Evolutionary conservation across 1,284 basidiomycete genomes (phyloP).

Genomic region (Pseudozyma tsukubaensis): DNA sequence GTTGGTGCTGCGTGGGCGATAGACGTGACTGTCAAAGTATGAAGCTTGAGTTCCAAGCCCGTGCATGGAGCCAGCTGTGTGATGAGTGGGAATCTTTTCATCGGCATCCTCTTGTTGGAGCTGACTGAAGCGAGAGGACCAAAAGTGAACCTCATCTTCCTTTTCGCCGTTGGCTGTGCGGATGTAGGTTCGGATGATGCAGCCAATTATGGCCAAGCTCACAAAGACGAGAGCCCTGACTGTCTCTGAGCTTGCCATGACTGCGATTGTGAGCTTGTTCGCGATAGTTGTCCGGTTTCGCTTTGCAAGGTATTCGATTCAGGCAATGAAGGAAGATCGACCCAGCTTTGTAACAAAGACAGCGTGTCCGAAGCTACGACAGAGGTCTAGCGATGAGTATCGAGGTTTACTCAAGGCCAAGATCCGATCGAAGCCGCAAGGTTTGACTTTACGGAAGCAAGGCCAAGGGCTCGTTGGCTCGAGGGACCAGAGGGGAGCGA

Average conservation of each 20-base stretch:
- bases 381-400: too few species aligned
- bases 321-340: too few species aligned
- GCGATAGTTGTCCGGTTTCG: too few species aligned
- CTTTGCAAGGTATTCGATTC: too few species aligned
- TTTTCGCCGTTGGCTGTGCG: constrained; percentile 46
- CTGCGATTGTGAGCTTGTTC: constrained; percentile 8
- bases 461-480: too few species aligned
- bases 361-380: too few species aligned
- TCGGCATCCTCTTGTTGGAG: constrained; percentile 3
- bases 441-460: too few species aligned
- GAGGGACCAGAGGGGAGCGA: too few species aligned
- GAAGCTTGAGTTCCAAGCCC: neutral
- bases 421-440: too few species aligned
- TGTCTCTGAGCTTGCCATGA: constrained; percentile 41
- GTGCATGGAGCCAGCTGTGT: too few species aligned
- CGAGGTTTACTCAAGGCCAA: too few species aligned
- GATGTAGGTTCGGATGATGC: constrained; percentile 48
- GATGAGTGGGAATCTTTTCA: neutral
- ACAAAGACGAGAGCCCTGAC: constrained; percentile 39
- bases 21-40: neutral
- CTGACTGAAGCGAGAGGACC: constrained; percentile 38
- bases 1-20: constrained; percentile 25
- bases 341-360: too few species aligned
- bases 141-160: constrained; percentile 44
- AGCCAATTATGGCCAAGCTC: constrained; percentile 34